Evolutionary conservation across 129 eudicot genomes (phyloP).

Genomic region (Flaveria ramosissima): DNA sequence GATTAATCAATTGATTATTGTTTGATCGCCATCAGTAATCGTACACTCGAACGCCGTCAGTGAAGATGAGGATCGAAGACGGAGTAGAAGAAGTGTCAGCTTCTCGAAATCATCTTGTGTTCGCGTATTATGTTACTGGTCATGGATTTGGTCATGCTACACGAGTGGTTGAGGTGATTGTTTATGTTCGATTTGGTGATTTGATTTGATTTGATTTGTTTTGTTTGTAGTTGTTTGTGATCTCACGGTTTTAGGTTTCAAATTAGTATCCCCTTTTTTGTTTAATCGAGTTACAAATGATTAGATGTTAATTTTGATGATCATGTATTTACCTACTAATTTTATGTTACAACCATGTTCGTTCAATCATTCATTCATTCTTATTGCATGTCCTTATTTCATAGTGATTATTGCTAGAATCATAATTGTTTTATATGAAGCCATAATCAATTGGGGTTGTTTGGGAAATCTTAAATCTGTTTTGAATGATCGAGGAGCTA

Average conservation of each 20-base stretch:
- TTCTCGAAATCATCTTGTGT: conserved; percentile 51
- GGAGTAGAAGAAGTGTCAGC: conserved; percentile 34
- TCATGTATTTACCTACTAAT: neutral
- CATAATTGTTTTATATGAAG: neutral
- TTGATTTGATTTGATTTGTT: conserved; percentile 1
- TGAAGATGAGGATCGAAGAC: conserved; percentile 43
- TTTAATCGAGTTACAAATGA: neutral
- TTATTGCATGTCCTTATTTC: neutral
- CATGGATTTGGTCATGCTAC: conserved; percentile 95
- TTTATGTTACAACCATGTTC: conserved; percentile 4
- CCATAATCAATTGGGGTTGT: neutral
- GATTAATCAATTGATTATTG: conserved; percentile 5
- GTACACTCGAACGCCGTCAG: neutral
- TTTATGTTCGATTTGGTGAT: neutral
- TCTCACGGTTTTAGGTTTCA: neutral
- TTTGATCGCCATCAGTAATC: conserved; percentile 1
- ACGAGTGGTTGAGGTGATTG: conserved; percentile 79
- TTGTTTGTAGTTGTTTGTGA: neutral
- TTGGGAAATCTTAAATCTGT: neutral
- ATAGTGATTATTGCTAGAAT: neutral
- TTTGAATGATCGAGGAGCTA: neutral
- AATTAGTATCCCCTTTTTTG: neutral
- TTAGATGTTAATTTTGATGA: no score
- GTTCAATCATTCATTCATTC: neutral
- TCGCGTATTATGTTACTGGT: conserved; percentile 87